Percentiles rank a stretch among this genome's conserved stretches.
Conservation (phyloP, 2,329 filamentous ascomycete species). For the Myrmaecium sp. region DNA sequence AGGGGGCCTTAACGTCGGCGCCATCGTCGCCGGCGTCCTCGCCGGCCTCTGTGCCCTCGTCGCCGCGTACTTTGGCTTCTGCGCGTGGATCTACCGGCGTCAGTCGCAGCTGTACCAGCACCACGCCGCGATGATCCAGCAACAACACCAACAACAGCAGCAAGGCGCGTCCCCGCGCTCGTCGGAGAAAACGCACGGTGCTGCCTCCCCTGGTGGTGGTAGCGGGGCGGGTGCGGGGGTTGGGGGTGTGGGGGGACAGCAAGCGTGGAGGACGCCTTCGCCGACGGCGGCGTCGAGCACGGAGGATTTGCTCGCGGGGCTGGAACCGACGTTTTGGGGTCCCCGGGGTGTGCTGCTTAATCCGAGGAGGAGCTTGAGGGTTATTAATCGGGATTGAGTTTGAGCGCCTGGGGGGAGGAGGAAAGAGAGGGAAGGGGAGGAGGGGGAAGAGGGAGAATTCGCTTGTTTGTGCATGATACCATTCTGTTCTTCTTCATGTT, state of each 20-base stretch:
- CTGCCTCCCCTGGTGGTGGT: slow-evolving; percentile 8
- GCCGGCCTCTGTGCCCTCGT: slow-evolving; percentile 48
- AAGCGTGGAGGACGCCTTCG: slow-evolving; percentile 4
- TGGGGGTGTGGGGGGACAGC: slow-evolving; percentile 5
- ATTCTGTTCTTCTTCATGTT: not conserved
- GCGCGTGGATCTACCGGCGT: slow-evolving; percentile 55
- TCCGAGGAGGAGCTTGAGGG: slow-evolving; percentile 49
- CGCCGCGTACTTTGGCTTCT: slow-evolving; percentile 52
- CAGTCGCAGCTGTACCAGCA: slow-evolving; percentile 53
- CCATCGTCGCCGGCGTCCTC: slow-evolving; percentile 41
- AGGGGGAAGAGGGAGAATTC: not conserved
- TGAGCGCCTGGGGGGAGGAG: too few relatives aligned
- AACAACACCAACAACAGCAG: slow-evolving; percentile 6
- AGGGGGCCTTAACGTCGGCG: slow-evolving; percentile 30
- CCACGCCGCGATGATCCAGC: slow-evolving; percentile 49
- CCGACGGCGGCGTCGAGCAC: slow-evolving; percentile 24
- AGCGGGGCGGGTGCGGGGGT: slow-evolving; percentile 8
- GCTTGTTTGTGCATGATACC: slow-evolving; percentile 2
- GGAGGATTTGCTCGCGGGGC: slow-evolving; percentile 42
- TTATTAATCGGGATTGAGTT: slow-evolving; percentile 42
- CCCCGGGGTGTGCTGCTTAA: slow-evolving; percentile 43
- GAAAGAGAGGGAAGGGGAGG: not conserved
- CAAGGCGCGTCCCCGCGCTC: slow-evolving; percentile 1
- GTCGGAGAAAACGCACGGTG: slow-evolving; percentile 4
- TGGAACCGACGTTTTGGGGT: slow-evolving; percentile 55